Evolutionary conservation across 2,329 filamentous ascomycete species (phyloP).

Genomic region (Cladophialophora immunda): DNA sequence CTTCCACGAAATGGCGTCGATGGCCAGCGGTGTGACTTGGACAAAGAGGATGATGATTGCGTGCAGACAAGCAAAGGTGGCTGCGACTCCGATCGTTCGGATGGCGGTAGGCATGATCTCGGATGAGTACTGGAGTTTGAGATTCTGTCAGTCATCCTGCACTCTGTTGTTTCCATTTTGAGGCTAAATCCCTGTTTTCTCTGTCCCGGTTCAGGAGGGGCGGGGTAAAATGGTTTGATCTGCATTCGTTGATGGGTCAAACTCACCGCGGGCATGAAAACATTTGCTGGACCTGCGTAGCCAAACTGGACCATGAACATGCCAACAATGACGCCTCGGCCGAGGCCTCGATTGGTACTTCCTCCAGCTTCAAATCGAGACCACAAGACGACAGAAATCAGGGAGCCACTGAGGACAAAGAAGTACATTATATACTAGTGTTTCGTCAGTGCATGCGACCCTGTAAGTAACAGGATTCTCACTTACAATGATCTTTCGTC

Average conservation of each 20-base stretch:
- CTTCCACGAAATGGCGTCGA: constrained; percentile 64
- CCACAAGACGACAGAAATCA: constrained; percentile 3
- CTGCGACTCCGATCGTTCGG: background rate
- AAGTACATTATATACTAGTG: background rate
- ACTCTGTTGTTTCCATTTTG: no score
- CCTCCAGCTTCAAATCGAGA: background rate
- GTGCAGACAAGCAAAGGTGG: background rate
- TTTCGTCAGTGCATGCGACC: no score
- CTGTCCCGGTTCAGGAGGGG: no score
- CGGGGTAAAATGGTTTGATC: no score
- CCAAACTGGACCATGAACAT: constrained; percentile 6
- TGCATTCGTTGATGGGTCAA: background rate
- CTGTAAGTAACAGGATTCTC: constrained; percentile 58
- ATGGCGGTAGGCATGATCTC: constrained; percentile 9
- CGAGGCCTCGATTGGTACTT: background rate
- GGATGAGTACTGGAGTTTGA: background rate
- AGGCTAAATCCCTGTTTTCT: no score
- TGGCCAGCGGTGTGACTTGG: constrained; percentile 63
- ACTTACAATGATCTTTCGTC: constrained; percentile 63
- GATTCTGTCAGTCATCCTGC: no score
- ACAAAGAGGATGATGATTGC: constrained; percentile 63
- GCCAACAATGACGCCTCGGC: background rate
- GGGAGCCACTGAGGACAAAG: background rate
- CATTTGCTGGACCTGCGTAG: constrained; percentile 1
- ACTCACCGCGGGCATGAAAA: constrained; percentile 3